phyloP scores from a whole-genome alignment of 1,284 basidiomycete genomes.

The Boletus mariae region DNA sequence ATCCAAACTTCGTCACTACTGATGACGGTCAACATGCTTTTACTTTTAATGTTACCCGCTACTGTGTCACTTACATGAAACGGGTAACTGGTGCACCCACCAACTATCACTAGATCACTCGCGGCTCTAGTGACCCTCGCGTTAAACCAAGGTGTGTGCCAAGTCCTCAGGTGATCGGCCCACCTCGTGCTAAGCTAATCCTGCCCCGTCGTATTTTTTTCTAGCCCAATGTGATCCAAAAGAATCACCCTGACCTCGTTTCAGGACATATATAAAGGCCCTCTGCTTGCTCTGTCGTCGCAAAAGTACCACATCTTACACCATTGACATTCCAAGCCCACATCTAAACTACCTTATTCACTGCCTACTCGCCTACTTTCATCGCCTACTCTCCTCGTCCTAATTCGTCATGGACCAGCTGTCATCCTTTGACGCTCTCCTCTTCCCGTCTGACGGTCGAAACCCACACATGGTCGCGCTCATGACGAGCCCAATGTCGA shows the following conservation, averaged over 20 bases:
- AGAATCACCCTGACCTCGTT: slow-evolving; percentile 37
- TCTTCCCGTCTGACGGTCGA: slow-evolving; percentile 65
- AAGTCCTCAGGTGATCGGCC: slow-evolving; percentile 21
- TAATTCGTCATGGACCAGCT: slow-evolving; percentile 52
- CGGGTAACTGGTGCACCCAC: slow-evolving; percentile 1
- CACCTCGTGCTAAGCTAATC: slow-evolving; percentile 29
- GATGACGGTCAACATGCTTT: slow-evolving; percentile 12
- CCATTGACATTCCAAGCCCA: slow-evolving; percentile 5
- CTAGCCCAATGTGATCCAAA: slow-evolving; percentile 14
- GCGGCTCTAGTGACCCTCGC: slow-evolving; percentile 1
- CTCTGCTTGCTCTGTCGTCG: slow-evolving; percentile 11
- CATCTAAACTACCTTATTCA: slow-evolving; percentile 21
- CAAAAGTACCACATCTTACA: slow-evolving; percentile 12
- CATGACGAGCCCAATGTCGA: slow-evolving; percentile 59
- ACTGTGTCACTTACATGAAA: slow-evolving; percentile 20
- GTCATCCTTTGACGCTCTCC: slow-evolving; percentile 56
- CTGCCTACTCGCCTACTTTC: slow-evolving; percentile 11
- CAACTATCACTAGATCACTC: not conserved
- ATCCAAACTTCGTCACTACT: slow-evolving; percentile 14
- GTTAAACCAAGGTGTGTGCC: slow-evolving; percentile 10
- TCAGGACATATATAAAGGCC: slow-evolving; percentile 30
- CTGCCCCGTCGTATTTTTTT: slow-evolving; percentile 20
- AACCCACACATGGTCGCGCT: slow-evolving; percentile 65
- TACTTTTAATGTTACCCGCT: not conserved
- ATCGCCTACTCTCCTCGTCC: slow-evolving; percentile 8